Evolutionary conservation across 225 moss, liverwort and hornwort genomes (phyloP).

Genomic region (Climacium dendroides): DNA sequence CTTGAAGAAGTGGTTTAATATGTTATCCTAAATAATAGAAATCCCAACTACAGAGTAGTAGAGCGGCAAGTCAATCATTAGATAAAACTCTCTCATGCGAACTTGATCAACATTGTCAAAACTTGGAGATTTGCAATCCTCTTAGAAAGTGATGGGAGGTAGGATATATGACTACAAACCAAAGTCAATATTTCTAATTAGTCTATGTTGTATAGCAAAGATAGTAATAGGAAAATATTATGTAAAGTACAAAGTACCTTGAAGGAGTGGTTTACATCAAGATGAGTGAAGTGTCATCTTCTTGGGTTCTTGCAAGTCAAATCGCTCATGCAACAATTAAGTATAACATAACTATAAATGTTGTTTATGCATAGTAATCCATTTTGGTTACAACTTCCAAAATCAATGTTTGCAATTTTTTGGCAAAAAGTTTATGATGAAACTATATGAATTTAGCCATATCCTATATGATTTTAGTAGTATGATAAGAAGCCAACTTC

Average conservation of each 20-base stretch:
- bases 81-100: no score
- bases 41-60: no score
- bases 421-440: neutral
- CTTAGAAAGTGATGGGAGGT: neutral
- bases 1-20: neutral
- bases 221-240: neutral
- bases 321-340: neutral
- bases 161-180: neutral
- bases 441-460: neutral
- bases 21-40: no score
- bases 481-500: no score
- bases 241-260: neutral
- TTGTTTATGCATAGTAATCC: neutral
- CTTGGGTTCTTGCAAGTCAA: neutral
- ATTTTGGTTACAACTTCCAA: neutral
- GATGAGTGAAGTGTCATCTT: neutral
- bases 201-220: rapidly evolving
- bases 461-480: no score
- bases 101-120: no score
- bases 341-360: neutral
- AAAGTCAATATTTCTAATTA: neutral
- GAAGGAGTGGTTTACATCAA: neutral
- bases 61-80: no score
- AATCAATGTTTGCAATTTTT: neutral
- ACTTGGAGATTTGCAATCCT: no score